phyloP scores from a whole-genome alignment of 768 basidiomycete species.

The Gloeostereum incarnatum region DNA sequence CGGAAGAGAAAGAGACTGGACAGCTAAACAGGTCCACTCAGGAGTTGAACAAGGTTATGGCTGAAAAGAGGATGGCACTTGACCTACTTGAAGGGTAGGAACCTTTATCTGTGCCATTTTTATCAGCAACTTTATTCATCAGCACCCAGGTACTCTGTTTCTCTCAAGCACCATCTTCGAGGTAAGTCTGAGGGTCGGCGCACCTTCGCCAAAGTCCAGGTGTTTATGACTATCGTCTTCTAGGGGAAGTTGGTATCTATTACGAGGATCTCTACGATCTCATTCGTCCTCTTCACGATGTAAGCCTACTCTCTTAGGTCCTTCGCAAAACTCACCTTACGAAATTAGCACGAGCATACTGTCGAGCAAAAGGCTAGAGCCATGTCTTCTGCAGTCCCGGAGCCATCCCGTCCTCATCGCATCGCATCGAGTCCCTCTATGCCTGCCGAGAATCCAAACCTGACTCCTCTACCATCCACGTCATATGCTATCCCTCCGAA shows the following conservation, averaged over 20 bases:
- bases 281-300: constrained; percentile 25
- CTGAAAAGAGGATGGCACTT: constrained; percentile 28
- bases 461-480: not conserved
- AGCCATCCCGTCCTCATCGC: constrained; percentile 4
- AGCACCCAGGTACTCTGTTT: constrained; percentile 20
- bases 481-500: not conserved
- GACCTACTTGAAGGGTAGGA: constrained; percentile 22
- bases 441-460: not conserved
- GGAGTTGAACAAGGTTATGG: constrained; percentile 19
- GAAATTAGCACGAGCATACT: constrained; percentile 5
- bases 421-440: constrained; percentile 8
- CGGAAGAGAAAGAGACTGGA: constrained; percentile 9
- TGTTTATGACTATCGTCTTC: not conserved
- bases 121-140: constrained; percentile 11
- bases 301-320: constrained; percentile 11
- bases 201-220: not conserved
- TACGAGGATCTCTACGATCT: constrained; percentile 29
- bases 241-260: constrained; percentile 27
- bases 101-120: not conserved
- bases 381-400: constrained; percentile 1
- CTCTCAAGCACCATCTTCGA: constrained; percentile 31
- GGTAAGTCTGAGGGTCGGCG: constrained; percentile 12
- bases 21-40: constrained; percentile 12
- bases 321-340: not conserved
- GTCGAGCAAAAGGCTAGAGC: constrained; percentile 4